Base-by-base conservation (phyloP, 768 basidiomycete genomes). In the Termitomyces sp. region DNA sequence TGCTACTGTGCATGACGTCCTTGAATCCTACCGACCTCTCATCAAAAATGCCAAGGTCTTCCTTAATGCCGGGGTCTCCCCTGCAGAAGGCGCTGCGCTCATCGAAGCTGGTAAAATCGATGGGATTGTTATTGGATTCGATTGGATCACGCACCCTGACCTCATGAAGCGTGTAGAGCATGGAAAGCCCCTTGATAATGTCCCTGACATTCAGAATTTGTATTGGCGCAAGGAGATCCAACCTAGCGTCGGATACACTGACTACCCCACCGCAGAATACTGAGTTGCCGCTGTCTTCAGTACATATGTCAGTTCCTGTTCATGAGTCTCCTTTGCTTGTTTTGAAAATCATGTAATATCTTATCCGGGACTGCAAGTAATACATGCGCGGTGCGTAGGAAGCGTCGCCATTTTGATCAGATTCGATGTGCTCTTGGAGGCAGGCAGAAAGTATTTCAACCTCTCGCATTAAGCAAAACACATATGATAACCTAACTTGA, bases 71-170 rank as follows among this genome's bases (percentile, higher is more conserved):
- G 69, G 59, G 12, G 66, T 79, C 13, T 68, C 67, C 9, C 72
- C 75, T 4, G 67, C 68, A 33, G 77, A 78, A 60, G 77, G 75
- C 1, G 72, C 72, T 13, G 48, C 63, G 44, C 69, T 79, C n/a
- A 62, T 80, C 22, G 52, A 68, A 2, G 61, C 64, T 2, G 71
- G 73, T 2, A 71, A 74, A 42, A 65, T 72, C 22, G 76, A 77
- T 49, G 77, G 68, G 1, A 68, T 74, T 8, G 65, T 69, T 48
- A 72, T 79, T 46, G 77, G 79, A 3, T 61, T 72, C 55, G 60
- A 66, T 48, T 77, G 66, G 62, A 69, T 79, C 44, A 66, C 70
- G 5, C 78, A 80, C 55, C 76, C 78, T 1, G 78, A 79, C 60
- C 59, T 79, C 18, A 71, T 64, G 46, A 72, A 73, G 61, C 72